Base-by-base conservation (phyloP, 2,329 filamentous ascomycete species). In the Lasiodiplodia hormozganensis region DNA sequence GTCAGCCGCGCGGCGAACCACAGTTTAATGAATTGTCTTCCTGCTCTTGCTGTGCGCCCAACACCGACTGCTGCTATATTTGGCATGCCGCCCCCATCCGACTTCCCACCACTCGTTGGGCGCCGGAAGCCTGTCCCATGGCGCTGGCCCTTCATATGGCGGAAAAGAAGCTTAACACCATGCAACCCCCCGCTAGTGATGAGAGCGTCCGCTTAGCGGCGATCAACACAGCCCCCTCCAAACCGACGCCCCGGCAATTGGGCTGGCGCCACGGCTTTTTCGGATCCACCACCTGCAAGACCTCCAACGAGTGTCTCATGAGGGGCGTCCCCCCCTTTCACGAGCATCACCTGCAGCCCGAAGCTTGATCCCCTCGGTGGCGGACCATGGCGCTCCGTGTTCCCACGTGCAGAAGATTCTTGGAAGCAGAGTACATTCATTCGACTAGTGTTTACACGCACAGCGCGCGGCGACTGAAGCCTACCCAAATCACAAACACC, bases 401-500 rank as follows among this genome's bases (percentile, higher is more conserved):
- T n/a, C 18, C 5, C 28, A 56, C 31, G 23, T 28, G 56, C 56
- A 43, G 53, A 14, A n/a, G 21, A 18, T 62, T 21, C 6, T 62
- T 31, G 36, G n/a, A 52, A 52, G 43, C 60, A 64, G 60, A 64
- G 28, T 64, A 53, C 60, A 64, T 64, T 53, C 28, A 64, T 52
- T 64, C 47, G 47, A 64, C 51, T 49, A 64, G 47, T 64, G 60
- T 64, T 64, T 52, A 64, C 60, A 64, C 60, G 60, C 60, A 52
- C 60, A 52, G 60, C 60, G 60, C 28, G 60, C 60, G 31, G 43
- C 38, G 60, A 40, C 43, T 52, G 43, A 28, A 62, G 51, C 60
- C 60, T 31, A 36, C 51, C 60, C 43, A 47, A 7, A 38, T 38
- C 60, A 52, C 43, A 62, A 43, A 52, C 60, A 64, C 43, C 43